These are phyloP conservation scores for Solanum chiquidenum DNA, from an alignment of 257 asterid genomes.

Conservation along the genomic window DNA sequence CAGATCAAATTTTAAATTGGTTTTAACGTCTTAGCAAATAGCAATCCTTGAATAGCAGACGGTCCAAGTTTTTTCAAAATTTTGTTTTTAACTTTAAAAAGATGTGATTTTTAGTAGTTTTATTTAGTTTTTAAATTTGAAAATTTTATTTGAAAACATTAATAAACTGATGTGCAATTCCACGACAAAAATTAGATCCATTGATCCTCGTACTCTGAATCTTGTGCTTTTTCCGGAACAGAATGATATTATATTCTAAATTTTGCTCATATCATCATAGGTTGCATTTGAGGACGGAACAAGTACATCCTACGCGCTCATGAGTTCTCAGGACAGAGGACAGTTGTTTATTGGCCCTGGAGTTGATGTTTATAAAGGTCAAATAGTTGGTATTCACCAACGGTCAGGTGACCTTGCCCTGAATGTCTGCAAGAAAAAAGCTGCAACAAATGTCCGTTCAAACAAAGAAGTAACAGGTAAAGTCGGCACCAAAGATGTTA, in stretches of 20 bases:
- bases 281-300: constrained; percentile 95
- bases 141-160: background rate
- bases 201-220: background rate
- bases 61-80: background rate
- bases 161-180: background rate
- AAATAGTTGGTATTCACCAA: constrained; percentile 91
- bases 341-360: constrained; percentile 89
- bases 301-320: constrained; percentile 72
- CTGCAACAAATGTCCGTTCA: constrained; percentile 92
- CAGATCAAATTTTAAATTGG: background rate
- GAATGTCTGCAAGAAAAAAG: constrained; percentile 94
- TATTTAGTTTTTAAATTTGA: background rate
- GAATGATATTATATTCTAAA: background rate
- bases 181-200: background rate
- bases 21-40: background rate
- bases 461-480: constrained; percentile 87
- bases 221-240: background rate
- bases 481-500: background rate
- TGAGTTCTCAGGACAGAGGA: constrained; percentile 93
- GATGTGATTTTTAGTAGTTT: background rate
- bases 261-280: constrained; percentile 13
- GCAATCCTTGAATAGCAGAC: background rate
- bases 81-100: background rate
- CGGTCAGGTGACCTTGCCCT: constrained; percentile 91
- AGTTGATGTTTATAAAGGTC: constrained; percentile 81